Base-by-base conservation (phyloP, 208 protist genomes). In the Herpetomonas muscarum region DNA sequence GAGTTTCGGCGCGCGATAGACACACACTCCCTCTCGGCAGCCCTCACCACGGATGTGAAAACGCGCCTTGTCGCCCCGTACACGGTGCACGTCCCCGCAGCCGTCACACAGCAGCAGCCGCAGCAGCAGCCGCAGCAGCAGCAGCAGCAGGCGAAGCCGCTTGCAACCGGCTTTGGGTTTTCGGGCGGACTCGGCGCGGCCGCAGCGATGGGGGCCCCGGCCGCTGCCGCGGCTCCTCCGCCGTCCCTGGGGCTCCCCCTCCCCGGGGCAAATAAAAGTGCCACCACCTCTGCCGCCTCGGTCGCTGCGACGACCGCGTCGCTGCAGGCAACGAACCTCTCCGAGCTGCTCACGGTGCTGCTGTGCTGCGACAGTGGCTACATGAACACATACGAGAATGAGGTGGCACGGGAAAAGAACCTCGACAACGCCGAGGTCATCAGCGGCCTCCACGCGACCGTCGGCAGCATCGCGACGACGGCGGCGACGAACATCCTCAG, bases 401-500 rank as follows among this genome's bases (percentile, higher is more conserved):
- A 61, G n/a, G 53, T 67, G 15, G 31, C n/a, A 3, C 9, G 24
- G 24, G 36, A 41, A 6, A 26, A 28, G 3, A 26, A 42, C 39
- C 32, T 24, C 22, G 67, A 57, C 25, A 66, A 74, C 12, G 53
- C 46, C 13, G 66, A 70, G 58, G 47, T 46, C 37, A 46, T 76
- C 39, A 58, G 25, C 22, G 69, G 72, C 31, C 41, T 76, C 13
- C 62, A 77, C 67, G 49, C 67, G 0, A 57, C 52, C 13, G 61
- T 79, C 3, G 70, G 41, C 0, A 26, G 12, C 39, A 45, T 90
- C 41, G 72, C 79, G 19, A 39, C 57, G 6, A 54, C 52, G 30
- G 71, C 75, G 28, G 73, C 87, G 12, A 56, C 61, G 12, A 80
- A 75, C 54, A 67, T 79, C 42, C 42, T 87, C 25, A 47, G 73